These are phyloP conservation scores for Ascobolus immersus DNA, from an alignment of 495 filamentous ascomycete species.

Conservation along the genomic window DNA sequence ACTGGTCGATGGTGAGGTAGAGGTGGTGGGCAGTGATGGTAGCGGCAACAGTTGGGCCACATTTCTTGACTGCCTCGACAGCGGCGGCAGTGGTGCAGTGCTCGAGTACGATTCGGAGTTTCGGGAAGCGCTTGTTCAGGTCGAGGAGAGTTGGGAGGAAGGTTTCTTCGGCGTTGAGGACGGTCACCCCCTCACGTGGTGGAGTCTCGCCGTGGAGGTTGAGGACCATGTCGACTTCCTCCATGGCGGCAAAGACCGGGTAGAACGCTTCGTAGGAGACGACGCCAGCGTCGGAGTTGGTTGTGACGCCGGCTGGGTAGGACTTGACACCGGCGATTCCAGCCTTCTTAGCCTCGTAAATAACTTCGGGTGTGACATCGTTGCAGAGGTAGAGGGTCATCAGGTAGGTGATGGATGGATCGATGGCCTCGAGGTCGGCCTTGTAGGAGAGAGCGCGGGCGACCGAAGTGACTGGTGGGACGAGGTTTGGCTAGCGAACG, in stretches of 20 bases:
- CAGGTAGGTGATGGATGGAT: conserved; percentile 49
- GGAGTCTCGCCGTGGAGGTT: conserved; percentile 36
- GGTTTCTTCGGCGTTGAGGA: conserved; percentile 52
- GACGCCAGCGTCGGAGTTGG: conserved; percentile 64
- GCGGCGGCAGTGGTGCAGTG: conserved; percentile 73
- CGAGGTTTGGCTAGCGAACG: conserved; percentile 19
- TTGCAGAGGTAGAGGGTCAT: conserved; percentile 77
- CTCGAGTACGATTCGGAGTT: conserved; percentile 51
- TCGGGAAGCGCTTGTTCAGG: conserved; percentile 51
- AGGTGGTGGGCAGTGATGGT: conserved; percentile 63
- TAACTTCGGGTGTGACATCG: conserved; percentile 49
- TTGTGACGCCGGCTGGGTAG: conserved; percentile 49
- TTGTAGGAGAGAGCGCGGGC: conserved; percentile 53
- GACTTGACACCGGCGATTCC: conserved; percentile 43
- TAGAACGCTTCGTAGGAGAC: conserved; percentile 44
- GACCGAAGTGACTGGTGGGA: conserved; percentile 51
- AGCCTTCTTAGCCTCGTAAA: conserved; percentile 41
- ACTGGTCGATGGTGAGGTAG: conserved; percentile 50
- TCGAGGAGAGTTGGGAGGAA: conserved; percentile 54
- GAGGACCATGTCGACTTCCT: conserved; percentile 34
- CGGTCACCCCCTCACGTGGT: conserved; percentile 23
- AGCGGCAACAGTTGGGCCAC: conserved; percentile 47
- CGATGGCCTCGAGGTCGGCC: conserved; percentile 35
- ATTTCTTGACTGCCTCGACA: conserved; percentile 46
- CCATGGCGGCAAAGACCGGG: conserved; percentile 59